Evolutionary conservation across 2,329 filamentous ascomycete genomes (phyloP).

Genomic region (Immersiporthe knoxdaviesiana): DNA sequence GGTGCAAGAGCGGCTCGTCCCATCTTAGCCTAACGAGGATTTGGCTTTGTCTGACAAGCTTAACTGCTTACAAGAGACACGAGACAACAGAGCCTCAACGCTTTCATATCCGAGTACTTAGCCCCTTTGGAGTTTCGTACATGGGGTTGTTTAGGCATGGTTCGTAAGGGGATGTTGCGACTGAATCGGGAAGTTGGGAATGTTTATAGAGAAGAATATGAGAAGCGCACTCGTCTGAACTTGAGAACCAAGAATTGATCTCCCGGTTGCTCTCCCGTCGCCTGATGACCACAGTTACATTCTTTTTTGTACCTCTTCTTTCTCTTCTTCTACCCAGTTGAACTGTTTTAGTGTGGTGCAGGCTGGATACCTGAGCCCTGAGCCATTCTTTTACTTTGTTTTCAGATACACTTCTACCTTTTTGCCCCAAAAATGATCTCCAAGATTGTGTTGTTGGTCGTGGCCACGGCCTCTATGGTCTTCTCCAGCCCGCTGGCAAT

Average conservation of each 20-base stretch:
- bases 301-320: background rate
- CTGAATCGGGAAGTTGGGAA: background rate
- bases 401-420: too few species aligned
- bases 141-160: background rate
- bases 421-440: constrained; percentile 1
- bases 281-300: background rate
- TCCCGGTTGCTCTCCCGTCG: background rate
- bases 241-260: background rate
- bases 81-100: constrained; percentile 25
- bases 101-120: constrained; percentile 9
- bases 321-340: background rate
- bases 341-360: background rate
- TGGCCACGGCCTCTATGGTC: background rate
- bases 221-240: background rate
- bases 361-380: background rate
- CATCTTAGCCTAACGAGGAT: background rate
- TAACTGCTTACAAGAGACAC: constrained; percentile 17
- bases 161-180: background rate
- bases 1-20: constrained; percentile 8
- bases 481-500: constrained; percentile 18
- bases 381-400: background rate
- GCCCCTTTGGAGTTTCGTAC: constrained; percentile 1
- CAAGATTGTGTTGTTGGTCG: background rate
- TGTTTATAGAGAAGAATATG: background rate
- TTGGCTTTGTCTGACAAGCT: constrained; percentile 15